Base-by-base conservation (phyloP, 2,329 filamentous ascomycete species). In the Trichoderma sp. region DNA sequence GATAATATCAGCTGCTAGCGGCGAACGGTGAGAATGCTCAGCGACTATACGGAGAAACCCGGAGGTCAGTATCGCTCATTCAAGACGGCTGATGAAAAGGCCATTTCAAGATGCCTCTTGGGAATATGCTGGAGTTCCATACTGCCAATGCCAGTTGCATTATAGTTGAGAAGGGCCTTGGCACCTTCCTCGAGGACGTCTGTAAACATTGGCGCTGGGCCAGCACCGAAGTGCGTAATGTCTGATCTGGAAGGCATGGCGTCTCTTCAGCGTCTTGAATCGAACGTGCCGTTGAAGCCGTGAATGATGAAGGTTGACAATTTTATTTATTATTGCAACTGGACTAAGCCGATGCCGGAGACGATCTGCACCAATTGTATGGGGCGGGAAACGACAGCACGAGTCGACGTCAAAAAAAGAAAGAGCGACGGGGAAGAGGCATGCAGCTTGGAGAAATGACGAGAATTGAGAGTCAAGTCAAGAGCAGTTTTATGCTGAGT, bases 1-100 rank as follows among this genome's bases (percentile, higher is more conserved):
- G 72, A 98, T 86, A 74, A 98, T 93, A 70, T 89, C 87, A 70
- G 88, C 86, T 27, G 94, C 94, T 52, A 92, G 86, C 69, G 87
- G 84, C 17, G 92, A 95, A 71, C 94, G 92, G 79, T 98, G 94
- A 10, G 91, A 94, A 78, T 96, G 92, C 80, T 98, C 94, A 70
- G 92, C 92, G 15, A 42, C 45, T 50, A 50, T 50, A 50, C 45
- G 45, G n/a, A 50, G 45, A 50, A 50, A 50, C n/a, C 45, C 19
- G 19, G n/a, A 19, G 6, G 45, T 50, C 45, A 50, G 45, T 25
- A 25, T 25, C 45, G 22, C 19, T 50, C 45, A 12, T 50, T 25
- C 17, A 25, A 50, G 45, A 50, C 45, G 7, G 45, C 45, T 25
- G 19, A 50, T 25, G 45, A n/a, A 50, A 50, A 50, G 45, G 45